phyloP scores from a whole-genome alignment of 495 filamentous ascomycete genomes.

The Aspergillus cavernicola region DNA sequence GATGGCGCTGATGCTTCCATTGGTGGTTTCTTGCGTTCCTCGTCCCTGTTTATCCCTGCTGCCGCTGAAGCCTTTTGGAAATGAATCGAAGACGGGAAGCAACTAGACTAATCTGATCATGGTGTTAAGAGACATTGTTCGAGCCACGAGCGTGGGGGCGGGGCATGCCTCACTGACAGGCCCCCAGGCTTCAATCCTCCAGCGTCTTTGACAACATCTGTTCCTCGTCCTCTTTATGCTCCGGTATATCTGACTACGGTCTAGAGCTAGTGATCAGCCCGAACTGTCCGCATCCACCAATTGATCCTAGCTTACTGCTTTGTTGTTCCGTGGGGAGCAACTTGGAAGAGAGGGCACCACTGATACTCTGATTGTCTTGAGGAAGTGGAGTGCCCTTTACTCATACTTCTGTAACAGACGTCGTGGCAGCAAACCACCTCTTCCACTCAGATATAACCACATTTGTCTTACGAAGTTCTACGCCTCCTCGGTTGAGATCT shows the following conservation, averaged over 20 bases:
- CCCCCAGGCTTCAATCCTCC: neutral
- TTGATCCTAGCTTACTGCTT: conserved; percentile 1
- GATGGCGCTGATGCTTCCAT: conserved; percentile 1
- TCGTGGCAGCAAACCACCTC: neutral
- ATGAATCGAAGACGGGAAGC: neutral
- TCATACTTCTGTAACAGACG: neutral
- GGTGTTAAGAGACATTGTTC: neutral
- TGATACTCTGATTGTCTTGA: neutral
- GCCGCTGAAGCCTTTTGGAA: conserved; percentile 3
- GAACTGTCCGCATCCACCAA: neutral
- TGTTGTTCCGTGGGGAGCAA: neutral
- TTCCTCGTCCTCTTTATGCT: too few species aligned
- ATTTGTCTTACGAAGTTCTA: neutral
- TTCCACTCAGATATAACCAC: neutral
- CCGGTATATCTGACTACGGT: too few species aligned
- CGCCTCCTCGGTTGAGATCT: neutral
- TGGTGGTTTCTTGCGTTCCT: neutral
- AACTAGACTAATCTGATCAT: neutral
- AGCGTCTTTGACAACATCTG: too few species aligned
- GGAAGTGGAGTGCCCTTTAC: neutral
- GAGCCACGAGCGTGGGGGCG: conserved; percentile 4
- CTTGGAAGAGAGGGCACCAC: neutral
- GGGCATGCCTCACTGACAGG: neutral
- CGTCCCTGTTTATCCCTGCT: conserved; percentile 4
- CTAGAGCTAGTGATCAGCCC: too few species aligned